These are phyloP conservation scores for Ceriops tagal DNA, from an alignment of 345 rosid species.

Conservation along the genomic window DNA sequence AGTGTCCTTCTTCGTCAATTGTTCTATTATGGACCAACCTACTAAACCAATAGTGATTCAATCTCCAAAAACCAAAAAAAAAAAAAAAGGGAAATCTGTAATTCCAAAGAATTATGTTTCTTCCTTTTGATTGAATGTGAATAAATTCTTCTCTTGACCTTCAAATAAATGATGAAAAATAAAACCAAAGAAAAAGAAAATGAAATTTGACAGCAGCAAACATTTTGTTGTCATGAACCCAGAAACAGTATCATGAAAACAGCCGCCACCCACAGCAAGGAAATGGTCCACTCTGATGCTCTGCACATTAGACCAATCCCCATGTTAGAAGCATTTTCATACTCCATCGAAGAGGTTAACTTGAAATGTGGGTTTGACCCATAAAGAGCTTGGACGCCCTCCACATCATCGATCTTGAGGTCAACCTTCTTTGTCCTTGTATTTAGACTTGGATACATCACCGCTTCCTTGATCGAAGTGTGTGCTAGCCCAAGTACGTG, in stretches of 20 bases:
- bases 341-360: conserved; percentile 50
- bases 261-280: conserved; percentile 26
- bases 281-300: conserved; percentile 29
- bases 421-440: conserved; percentile 62
- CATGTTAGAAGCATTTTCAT: conserved; percentile 49
- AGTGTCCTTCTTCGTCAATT: no score
- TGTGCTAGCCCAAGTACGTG: conserved; percentile 84
- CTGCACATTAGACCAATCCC: conserved; percentile 19
- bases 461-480: conserved; percentile 68
- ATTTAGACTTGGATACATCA: conserved; percentile 87
- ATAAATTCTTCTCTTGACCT: neutral
- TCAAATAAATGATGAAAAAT: neutral
- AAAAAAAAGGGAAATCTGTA: neutral
- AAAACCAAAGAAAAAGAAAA: neutral
- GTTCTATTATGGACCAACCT: no score
- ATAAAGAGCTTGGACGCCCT: conserved; percentile 68
- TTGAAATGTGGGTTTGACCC: conserved; percentile 74
- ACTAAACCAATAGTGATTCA: neutral
- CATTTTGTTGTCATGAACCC: neutral
- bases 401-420: conserved; percentile 73
- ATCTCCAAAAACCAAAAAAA: neutral
- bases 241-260: conserved; percentile 21
- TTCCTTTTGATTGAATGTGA: neutral
- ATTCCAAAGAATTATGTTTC: neutral
- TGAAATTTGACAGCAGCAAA: neutral